Evolutionary conservation across 1,139 yeast genomes (phyloP), one percentile per base, ranked within the genome.

Genomic region (Dujonia santamariae): DNA sequence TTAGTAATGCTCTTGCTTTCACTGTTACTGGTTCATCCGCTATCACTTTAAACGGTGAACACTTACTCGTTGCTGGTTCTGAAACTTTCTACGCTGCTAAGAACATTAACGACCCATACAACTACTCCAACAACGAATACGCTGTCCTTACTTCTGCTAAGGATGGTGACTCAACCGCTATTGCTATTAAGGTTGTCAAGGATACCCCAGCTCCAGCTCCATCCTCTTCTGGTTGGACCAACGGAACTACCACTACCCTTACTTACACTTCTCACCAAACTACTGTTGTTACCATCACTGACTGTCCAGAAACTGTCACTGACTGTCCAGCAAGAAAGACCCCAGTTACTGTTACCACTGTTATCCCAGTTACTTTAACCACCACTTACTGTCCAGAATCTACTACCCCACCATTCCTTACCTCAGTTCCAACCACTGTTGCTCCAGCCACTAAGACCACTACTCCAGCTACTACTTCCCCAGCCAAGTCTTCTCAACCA

Each of bases 331-430:
- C 61, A 43, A 43, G 40, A 31, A 32, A 24, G 12, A 37, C 35
- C 19, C 29, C 29, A 38, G 28, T 31, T 2, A 34, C 37, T 8
- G 30, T 37, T 19, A 40, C 41, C 12, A 31, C 34, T 23, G 33
- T 32, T 19, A 21, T 28, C 22, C 36, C 36, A 28, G 66, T 63
- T 45, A 66, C 73, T 46, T 70, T 62, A 61, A 66, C 49, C 62
- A 63, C 69, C 56, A 67, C 72, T 45, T 67, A 63, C 67, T 67
- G 72, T 50, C 72, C 73, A 54, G 61, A 51, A 39, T 47, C 72
- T 33, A 64, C 72, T 40, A 43, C 54, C 15, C 36, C 38, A 35
- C 7, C 20, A n/a, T 32, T 11, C 34, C 12, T n/a, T 33, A 19
- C 13, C 33, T n/a, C n/a, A n/a, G n/a, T n/a, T n/a, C n/a, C n/a